Evolutionary conservation across 176 grass and related monocot genomes (phyloP).

Genomic region (Bromus sterilis): DNA sequence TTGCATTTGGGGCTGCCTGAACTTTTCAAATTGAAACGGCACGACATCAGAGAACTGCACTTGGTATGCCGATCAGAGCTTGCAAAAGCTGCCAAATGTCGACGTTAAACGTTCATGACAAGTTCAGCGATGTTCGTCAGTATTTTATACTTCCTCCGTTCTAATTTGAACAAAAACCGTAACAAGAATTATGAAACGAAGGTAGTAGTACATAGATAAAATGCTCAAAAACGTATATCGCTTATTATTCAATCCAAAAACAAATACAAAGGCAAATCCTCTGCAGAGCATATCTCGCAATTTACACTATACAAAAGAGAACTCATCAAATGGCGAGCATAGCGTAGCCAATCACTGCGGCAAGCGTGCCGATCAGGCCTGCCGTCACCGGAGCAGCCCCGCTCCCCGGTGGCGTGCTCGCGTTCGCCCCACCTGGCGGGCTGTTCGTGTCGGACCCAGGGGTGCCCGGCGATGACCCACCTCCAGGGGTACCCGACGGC

Average conservation of each 20-base stretch:
- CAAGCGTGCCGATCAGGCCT: conserved; percentile 30
- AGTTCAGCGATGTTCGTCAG: too few species aligned
- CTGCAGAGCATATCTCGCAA: neutral
- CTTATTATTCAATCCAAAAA: conserved; percentile 2
- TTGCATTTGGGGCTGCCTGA: too few species aligned
- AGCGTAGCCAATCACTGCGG: conserved; percentile 27
- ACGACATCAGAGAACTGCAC: too few species aligned
- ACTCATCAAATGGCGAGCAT: conserved; percentile 15
- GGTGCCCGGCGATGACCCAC: neutral
- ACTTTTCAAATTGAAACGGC: too few species aligned
- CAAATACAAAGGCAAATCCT: conserved; percentile 11
- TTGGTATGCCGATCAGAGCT: too few species aligned
- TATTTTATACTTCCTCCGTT: too few species aligned
- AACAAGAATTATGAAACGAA: too few species aligned
- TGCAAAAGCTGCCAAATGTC: too few species aligned
- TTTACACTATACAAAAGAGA: neutral
- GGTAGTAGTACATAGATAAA: too few species aligned
- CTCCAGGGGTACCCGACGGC: neutral
- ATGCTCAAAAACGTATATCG: neutral
- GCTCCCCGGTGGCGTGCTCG: neutral
- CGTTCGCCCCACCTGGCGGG: neutral
- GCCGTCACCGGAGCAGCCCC: neutral
- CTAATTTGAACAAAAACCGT: too few species aligned
- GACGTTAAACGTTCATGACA: too few species aligned
- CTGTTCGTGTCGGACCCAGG: conserved; percentile 2